These are phyloP conservation scores for Citrus australasica DNA, from an alignment of 345 rosid species.

Conservation along the genomic window DNA sequence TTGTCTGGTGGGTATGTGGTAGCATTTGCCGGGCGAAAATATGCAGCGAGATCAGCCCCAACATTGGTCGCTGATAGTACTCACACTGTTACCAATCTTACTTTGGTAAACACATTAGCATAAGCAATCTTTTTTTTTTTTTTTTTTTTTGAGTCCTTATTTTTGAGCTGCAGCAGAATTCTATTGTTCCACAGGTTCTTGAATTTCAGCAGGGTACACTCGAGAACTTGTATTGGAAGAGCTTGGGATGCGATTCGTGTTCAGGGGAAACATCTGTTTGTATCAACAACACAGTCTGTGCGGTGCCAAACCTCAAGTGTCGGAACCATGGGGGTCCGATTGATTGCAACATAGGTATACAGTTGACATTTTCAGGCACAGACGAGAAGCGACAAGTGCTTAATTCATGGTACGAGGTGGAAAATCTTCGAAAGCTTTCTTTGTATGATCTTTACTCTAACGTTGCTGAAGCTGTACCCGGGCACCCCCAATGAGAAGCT, in stretches of 20 bases:
- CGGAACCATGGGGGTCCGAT: slow-evolving; percentile 35
- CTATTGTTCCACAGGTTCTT: slow-evolving; percentile 42
- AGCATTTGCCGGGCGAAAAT: slow-evolving; percentile 87
- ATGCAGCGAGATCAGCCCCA: slow-evolving; percentile 89
- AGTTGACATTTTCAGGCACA: slow-evolving; percentile 79
- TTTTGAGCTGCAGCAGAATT: too few species aligned
- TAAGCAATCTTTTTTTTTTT: too few species aligned
- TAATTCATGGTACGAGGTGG: slow-evolving; percentile 89
- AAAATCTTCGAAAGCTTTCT: slow-evolving; percentile 60
- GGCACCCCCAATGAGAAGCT: slow-evolving; percentile 5
- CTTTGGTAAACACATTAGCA: slow-evolving; percentile 54
- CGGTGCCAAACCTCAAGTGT: slow-evolving; percentile 56
- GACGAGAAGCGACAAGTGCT: slow-evolving; percentile 66
- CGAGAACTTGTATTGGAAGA: slow-evolving; percentile 75
- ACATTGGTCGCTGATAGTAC: slow-evolving; percentile 54
- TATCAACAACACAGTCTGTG: slow-evolving; percentile 62
- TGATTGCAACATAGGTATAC: slow-evolving; percentile 62
- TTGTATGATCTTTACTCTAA: slow-evolving; percentile 52
- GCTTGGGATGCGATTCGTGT: slow-evolving; percentile 70
- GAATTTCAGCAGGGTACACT: slow-evolving; percentile 83
- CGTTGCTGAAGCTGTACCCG: slow-evolving; percentile 26
- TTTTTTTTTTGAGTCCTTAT: too few species aligned
- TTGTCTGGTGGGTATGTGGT: slow-evolving; percentile 75
- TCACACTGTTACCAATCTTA: slow-evolving; percentile 73
- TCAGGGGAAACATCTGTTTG: slow-evolving; percentile 40